Base-by-base conservation (phyloP, 768 basidiomycete genomes). In the Boletus vinaceobasis region DNA sequence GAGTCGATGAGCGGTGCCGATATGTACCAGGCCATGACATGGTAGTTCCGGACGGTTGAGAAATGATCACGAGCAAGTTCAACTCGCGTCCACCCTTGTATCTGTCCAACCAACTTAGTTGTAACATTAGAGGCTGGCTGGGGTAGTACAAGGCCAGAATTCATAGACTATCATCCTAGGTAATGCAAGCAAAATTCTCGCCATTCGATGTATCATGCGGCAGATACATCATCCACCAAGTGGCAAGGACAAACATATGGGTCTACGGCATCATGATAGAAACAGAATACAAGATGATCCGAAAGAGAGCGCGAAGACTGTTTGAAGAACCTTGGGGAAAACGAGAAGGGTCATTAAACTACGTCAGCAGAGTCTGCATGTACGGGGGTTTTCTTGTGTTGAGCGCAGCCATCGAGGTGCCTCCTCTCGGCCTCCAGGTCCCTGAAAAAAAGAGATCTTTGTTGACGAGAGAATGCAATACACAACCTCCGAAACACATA, bases 401-500 rank as follows among this genome's bases (percentile, higher is more conserved):
- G 39, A 27, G 14, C 50, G 13, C 62, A 64, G 15, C n/a, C 31
- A 7, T 55, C 44, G 10, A 68, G 6, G 31, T 66, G 66, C 43
- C 39, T 58, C 48, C 32, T 64, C 50, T 55, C 56, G 36, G 44
- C 51, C 17, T 45, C 58, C 44, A 46, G 2, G 40, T 48, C 50
- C 40, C 67, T 67, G 31, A 8, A 52, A 47, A 13, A 29, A n/a
- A 19, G 4, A 23, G 23, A 29, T 17, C 0, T n/a, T 8, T 17
- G 36, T 60, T 33, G 26, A 39, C n/a, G 8, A 40, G 9, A 29
- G 9, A 13, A 9, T 8, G 17, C 6, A 21, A 27, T 2, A 19
- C 7, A 43, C 21, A 8, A 43, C 29, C 10, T 19, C 23, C n/a
- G 4, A 9, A 9, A 38, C 33, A 70, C 56, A 23, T 60, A 85